Base-by-base conservation (phyloP, 1,284 basidiomycete species). In the Chondrostereum purpureum region DNA sequence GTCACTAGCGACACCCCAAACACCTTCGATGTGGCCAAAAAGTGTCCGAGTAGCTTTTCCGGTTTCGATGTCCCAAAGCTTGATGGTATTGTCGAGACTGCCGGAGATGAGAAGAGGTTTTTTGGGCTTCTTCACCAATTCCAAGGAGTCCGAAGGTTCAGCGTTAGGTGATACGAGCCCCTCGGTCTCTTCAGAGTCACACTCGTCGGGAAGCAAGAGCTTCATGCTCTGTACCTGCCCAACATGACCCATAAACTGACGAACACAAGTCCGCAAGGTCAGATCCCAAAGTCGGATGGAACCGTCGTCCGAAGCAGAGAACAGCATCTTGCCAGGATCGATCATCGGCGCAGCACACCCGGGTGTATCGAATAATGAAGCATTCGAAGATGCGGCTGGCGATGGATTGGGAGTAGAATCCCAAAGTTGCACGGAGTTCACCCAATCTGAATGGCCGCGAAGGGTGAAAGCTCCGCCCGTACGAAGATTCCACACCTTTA, bases 11-110 rank as follows among this genome's bases (percentile, higher is more conserved):
- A 99, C 84, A 11, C 83, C 82, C 95, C 95, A 99, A 5, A 99
- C 92, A 45, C 96, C 96, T 59, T 96, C 92, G 53, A 93, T 91
- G 61, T 96, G 93, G 0, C 95, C 96, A 62, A 99, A 99, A 47
- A 96, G 75, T 23, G 96, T 98, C 55, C 80, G 74, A 41, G 80
- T 70, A 39, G 85, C 79, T 54, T 85, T 80, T 19, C 88, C 92
- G 1, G 82, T 82, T 53, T 95, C 90, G 35, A 98, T 82, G 59
- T 98, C 93, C 96, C 96, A 99, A 13, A 95, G 60, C 64, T 92
- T 93, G 67, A 99, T 85, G 12, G 93, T 98, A 61, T 98, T 98
- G 63, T 99, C 95, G 50, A 98, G 72, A 55, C 87, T 88, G 4
- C 93, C 94, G 0, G 91, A 92, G 48, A 96, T 81, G 45, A 99